These are phyloP conservation scores for Didymella lethalis DNA, from an alignment of 2,329 filamentous ascomycete species.

Conservation along the genomic window DNA sequence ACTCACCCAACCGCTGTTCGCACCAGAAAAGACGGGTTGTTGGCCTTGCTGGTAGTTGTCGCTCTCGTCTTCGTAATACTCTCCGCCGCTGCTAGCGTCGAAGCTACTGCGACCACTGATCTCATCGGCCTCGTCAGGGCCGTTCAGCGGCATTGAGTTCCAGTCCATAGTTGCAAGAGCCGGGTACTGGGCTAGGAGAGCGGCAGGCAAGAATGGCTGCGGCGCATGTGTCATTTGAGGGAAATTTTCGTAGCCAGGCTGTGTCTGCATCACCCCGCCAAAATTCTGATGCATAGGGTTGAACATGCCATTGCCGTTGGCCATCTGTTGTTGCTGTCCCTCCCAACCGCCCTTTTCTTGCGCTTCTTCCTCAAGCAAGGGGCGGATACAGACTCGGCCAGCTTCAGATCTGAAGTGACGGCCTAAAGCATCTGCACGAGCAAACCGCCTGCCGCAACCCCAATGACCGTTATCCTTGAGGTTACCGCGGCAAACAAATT, in stretches of 20 bases:
- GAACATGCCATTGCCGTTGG: slow-evolving; percentile 55
- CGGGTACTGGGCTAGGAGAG: slow-evolving; percentile 89
- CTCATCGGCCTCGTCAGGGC: slow-evolving; percentile 66
- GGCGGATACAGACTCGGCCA: slow-evolving; percentile 94
- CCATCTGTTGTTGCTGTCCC: slow-evolving; percentile 65
- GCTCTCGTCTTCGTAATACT: slow-evolving; percentile 76
- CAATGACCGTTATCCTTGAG: slow-evolving; percentile 83
- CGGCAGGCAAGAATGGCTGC: slow-evolving; percentile 73
- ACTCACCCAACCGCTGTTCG: slow-evolving; percentile 47
- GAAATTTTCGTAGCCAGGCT: slow-evolving; percentile 46
- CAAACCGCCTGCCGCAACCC: slow-evolving; percentile 93
- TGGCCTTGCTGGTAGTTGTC: slow-evolving; percentile 53
- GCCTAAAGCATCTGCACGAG: slow-evolving; percentile 91
- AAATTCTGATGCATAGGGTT: slow-evolving; percentile 43
- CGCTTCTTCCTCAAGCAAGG: slow-evolving; percentile 94
- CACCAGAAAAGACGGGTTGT: slow-evolving; percentile 41
- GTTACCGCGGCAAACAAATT: slow-evolving; percentile 94
- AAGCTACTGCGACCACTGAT: slow-evolving; percentile 82
- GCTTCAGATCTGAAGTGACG: slow-evolving; percentile 96
- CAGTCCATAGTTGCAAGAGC: slow-evolving; percentile 91
- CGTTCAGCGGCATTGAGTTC: slow-evolving; percentile 73
- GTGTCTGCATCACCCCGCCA: slow-evolving; percentile 45
- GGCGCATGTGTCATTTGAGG: slow-evolving; percentile 42
- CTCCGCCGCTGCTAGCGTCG: slow-evolving; percentile 71
- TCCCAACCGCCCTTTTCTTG: slow-evolving; percentile 74